A percentile compares a stretch with the other conserved stretches of the same genome.
Evolutionary conservation across 2,329 filamentous ascomycete genomes (phyloP).

Genomic region (Coniosporium tulheliwenetii): DNA sequence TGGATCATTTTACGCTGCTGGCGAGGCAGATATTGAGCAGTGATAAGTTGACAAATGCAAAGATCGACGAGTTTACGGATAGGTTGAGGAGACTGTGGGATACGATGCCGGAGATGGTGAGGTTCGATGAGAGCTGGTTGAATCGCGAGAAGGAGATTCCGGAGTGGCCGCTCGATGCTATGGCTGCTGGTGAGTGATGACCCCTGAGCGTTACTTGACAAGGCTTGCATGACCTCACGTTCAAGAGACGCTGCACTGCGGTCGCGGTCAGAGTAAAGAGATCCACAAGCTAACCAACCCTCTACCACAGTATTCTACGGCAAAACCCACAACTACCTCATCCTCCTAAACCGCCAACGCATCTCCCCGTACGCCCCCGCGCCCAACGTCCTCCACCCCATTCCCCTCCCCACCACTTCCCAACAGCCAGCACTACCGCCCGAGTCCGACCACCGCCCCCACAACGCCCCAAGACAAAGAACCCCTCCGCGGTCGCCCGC

Average conservation of each 20-base stretch:
- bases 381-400: constrained; percentile 8
- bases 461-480: constrained; percentile 4
- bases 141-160: constrained; percentile 20
- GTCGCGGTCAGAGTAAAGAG: too few species aligned
- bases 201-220: too few species aligned
- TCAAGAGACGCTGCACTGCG: too few species aligned
- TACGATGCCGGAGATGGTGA: constrained; percentile 29
- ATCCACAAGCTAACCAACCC: neutral
- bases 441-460: constrained; percentile 3
- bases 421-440: neutral
- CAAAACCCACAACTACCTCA: constrained; percentile 32
- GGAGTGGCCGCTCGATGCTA: constrained; percentile 30
- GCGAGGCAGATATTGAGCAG: constrained; percentile 30
- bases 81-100: constrained; percentile 25
- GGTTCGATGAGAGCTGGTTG: constrained; percentile 31
- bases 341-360: constrained; percentile 32
- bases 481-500: constrained; percentile 18
- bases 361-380: constrained; percentile 8
- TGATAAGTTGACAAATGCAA: constrained; percentile 23
- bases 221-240: too few species aligned
- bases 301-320: constrained; percentile 23
- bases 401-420: constrained; percentile 1
- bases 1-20: constrained; percentile 31
- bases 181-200: constrained; percentile 24
- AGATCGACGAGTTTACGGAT: constrained; percentile 33